A percentile compares a stretch with the other conserved stretches of the same genome.
Evolutionary conservation across 768 basidiomycete genomes (phyloP).

Genomic region (Hypholoma sublateritium): DNA sequence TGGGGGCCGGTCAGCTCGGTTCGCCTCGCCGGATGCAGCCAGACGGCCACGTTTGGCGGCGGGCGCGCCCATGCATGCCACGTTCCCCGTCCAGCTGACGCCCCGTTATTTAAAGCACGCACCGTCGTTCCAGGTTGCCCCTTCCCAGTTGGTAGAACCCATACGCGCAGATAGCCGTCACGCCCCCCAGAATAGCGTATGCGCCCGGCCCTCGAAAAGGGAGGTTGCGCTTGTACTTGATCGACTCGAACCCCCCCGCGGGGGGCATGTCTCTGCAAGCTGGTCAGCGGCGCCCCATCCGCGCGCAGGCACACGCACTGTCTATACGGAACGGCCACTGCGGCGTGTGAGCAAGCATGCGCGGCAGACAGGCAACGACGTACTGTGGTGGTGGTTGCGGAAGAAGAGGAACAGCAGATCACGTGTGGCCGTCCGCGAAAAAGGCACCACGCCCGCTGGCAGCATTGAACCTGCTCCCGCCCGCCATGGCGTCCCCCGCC

Average conservation of each 20-base stretch:
- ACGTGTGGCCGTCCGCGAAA: conserved; percentile 15
- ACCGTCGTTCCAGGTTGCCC: conserved; percentile 94
- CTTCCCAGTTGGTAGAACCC: conserved; percentile 91
- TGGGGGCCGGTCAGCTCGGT: conserved; percentile 32
- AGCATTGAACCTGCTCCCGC: conserved; percentile 37
- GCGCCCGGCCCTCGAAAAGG: conserved; percentile 88
- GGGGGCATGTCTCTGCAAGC: conserved; percentile 90
- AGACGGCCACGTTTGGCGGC: conserved; percentile 63
- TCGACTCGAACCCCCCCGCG: conserved; percentile 83
- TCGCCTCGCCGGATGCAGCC: conserved; percentile 57
- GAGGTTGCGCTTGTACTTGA: conserved; percentile 96
- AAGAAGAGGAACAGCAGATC: conserved; percentile 5
- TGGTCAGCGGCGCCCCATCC: conserved; percentile 10
- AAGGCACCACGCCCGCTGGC: conserved; percentile 19
- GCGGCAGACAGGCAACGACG: conserved; percentile 1
- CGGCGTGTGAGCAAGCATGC: conserved; percentile 5
- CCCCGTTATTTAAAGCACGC: conserved; percentile 31
- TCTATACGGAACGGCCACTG: conserved; percentile 63
- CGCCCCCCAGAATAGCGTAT: conserved; percentile 80
- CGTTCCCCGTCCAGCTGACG: conserved; percentile 71
- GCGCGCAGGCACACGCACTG: conserved; percentile 44
- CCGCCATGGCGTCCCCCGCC: conserved; percentile 57
- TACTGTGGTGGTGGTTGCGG: conserved; percentile 10
- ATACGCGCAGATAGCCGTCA: conserved; percentile 81
- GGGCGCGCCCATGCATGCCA: conserved; percentile 60